Conservation (phyloP, 352 stramenopile species). For the Globisporangium apiculatum region DNA sequence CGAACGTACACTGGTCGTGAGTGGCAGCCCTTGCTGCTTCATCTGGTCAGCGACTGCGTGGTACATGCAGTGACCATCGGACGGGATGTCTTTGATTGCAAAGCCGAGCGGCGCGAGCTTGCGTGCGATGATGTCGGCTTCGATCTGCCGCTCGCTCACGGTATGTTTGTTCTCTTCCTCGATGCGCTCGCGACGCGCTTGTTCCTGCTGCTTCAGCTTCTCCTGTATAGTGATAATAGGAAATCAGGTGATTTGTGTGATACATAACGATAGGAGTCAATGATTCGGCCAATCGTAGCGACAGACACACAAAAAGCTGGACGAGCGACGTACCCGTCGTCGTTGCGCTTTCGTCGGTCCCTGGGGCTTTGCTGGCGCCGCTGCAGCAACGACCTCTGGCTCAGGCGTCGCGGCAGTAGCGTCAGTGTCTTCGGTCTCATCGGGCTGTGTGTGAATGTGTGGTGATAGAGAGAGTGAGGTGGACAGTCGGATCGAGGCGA, state of each 20-base stretch:
- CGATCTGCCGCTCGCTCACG: constrained; percentile 75
- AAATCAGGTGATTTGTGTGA: not conserved
- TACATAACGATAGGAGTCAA: not conserved
- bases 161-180: constrained; percentile 74
- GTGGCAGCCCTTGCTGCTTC: constrained; percentile 35
- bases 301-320: not conserved
- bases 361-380: constrained; percentile 15
- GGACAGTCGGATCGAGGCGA: not conserved
- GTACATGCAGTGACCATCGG: constrained; percentile 98
- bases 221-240: constrained; percentile 18
- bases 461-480: not conserved
- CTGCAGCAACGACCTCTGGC: constrained; percentile 1
- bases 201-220: constrained; percentile 71
- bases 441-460: not conserved
- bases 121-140: constrained; percentile 59
- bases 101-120: constrained; percentile 52
- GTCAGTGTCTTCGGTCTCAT: constrained; percentile 13
- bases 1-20: constrained; percentile 10
- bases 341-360: constrained; percentile 65
- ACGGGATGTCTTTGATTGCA: constrained; percentile 90
- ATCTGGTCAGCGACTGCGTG: constrained; percentile 92
- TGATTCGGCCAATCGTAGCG: too few species aligned
- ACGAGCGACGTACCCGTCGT: constrained; percentile 29
- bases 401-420: not conserved
- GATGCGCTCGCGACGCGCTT: constrained; percentile 62